These are phyloP conservation scores for Globisporangium radiosum DNA, from an alignment of 352 stramenopile species.

Conservation along the genomic window DNA sequence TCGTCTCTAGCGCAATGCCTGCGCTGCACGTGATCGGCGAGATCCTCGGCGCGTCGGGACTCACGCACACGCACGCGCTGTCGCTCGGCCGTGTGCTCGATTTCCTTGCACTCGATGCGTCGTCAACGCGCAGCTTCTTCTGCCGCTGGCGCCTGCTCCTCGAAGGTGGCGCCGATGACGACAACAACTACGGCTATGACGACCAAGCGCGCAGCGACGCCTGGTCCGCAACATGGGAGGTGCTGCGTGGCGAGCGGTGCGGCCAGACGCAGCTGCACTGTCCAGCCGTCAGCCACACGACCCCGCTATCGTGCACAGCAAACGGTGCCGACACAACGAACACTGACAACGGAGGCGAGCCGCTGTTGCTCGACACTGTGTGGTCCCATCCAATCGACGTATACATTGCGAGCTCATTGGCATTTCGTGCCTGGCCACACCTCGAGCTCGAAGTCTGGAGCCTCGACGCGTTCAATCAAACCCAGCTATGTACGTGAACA, in stretches of 20 bases:
- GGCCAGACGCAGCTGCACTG: conserved; percentile 45
- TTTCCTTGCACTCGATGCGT: conserved; percentile 32
- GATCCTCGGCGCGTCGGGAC: conserved; percentile 35
- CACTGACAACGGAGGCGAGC: background rate
- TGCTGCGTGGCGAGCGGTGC: conserved; percentile 29
- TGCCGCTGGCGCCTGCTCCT: conserved; percentile 39
- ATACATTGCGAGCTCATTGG: conserved; percentile 22
- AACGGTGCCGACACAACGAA: background rate
- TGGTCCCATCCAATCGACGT: conserved; percentile 53
- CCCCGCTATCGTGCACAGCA: conserved; percentile 5
- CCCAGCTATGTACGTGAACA: conserved; percentile 27
- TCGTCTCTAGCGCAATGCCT: conserved; percentile 17
- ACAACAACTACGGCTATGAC: background rate
- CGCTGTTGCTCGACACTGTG: conserved; percentile 24
- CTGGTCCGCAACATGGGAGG: conserved; percentile 20
- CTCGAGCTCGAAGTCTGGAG: conserved; percentile 46
- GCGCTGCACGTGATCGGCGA: conserved; percentile 40
- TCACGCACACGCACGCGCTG: conserved; percentile 12
- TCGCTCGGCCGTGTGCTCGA: conserved; percentile 25
- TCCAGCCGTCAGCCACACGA: conserved; percentile 7
- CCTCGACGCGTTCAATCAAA: conserved; percentile 30
- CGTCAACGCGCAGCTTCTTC: conserved; percentile 34
- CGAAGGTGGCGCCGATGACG: background rate
- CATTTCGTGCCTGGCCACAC: conserved; percentile 28
- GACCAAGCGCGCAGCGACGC: background rate